Evolutionary conservation across 257 asterid species (phyloP), one percentile per base, ranked within the genome.

Genomic region (Penstemon barbatus): DNA sequence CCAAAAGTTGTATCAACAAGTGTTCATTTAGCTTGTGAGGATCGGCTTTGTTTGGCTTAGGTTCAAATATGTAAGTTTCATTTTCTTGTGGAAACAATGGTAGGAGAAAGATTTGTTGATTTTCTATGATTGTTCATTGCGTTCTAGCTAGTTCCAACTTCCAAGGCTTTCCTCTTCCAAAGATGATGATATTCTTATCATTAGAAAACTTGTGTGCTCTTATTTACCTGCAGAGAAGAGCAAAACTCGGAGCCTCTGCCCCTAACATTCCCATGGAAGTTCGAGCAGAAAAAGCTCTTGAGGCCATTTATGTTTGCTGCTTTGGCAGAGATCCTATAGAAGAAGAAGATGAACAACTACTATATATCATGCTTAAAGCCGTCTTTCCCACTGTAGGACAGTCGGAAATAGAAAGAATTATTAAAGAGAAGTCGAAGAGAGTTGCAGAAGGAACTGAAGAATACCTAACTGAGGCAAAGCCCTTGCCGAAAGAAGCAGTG

Each of bases 251-350:
- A 4, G 78, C 84, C 63, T 78, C 89, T 0, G 53, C 68, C 4
- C 96, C 98, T 0, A 68, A 54, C 0, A 83, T 91, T n/a, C 97
- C 99, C 2, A 86, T 94, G 96, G 92, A 67, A 18, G 8, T 86
- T 69, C 83, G 97, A 57, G 99, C 88, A 0, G 99, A 94, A 82
- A 91, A 91, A 73, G 98, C 99, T 45, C 82, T 94, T 5, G 99
- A 94, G 58, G 99, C 98, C 9, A 80, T 94, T 12, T 80, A 86
- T 8, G 83, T 94, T 0, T 86, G 96, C 63, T 84, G 90, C 82
- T 94, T 83, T 7, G 96, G 95, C 45, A 79, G 84, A 71, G 92
- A 86, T 65, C 64, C 68, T 4, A 78, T 94, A 9, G 96, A 86
- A 74, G 90, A 86, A 72, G 97, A 91, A 19, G 97, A 94, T 45